Conservation (phyloP, 805 yeast genomes). For the Ascoidea rubescens region DNA sequence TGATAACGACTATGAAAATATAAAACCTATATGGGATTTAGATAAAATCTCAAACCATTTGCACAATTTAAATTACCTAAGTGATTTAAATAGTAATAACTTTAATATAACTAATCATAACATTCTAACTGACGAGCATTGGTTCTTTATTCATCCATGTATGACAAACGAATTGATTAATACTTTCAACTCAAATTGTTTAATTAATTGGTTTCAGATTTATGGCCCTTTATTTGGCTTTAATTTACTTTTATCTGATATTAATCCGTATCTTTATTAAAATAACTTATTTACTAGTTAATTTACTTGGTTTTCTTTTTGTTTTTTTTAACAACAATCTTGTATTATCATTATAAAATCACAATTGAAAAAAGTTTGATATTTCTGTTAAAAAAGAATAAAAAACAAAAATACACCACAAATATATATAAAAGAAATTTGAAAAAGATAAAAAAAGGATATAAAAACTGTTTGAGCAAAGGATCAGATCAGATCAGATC, state of each 20-base stretch:
- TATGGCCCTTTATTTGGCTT: constrained; percentile 1
- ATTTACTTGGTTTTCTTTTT: too few species aligned
- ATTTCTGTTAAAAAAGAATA: too few species aligned
- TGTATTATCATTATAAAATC: too few species aligned
- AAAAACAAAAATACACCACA: too few species aligned
- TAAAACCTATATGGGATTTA: background rate
- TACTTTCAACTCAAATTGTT: background rate
- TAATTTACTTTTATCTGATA: background rate
- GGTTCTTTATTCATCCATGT: constrained; percentile 1
- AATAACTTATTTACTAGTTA: too few species aligned
- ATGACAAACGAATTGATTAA: background rate
- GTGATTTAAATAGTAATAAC: background rate
- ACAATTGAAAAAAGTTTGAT: too few species aligned
- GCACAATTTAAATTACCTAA: background rate
- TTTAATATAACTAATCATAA: background rate
- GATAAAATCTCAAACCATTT: background rate
- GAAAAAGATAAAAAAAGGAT: too few species aligned
- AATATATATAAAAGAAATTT: too few species aligned
- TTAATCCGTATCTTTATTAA: too few species aligned
- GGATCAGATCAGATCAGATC: too few species aligned
- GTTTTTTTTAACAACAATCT: too few species aligned
- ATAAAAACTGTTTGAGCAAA: too few species aligned
- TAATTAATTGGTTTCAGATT: background rate
- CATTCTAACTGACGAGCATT: background rate
- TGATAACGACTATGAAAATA: background rate